These are phyloP conservation scores for Penicillium macrosclerotiorum DNA, from an alignment of 495 filamentous ascomycete species.

Conservation along the genomic window DNA sequence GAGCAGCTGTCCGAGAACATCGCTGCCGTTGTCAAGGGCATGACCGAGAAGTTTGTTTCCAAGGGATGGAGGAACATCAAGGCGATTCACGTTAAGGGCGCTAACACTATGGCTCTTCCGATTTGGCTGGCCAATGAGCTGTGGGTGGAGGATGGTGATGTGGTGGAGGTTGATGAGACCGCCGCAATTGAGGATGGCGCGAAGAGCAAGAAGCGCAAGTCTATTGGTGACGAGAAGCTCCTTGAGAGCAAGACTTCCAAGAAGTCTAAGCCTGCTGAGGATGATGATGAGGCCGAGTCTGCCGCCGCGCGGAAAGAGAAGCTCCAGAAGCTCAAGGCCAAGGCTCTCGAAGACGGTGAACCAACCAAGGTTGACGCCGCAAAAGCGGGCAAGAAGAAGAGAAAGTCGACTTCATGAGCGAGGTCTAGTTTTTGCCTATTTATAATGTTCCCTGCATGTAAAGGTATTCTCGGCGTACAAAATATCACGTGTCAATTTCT, in stretches of 20 bases:
- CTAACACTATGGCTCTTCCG: conserved; percentile 79
- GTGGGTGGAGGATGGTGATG: conserved; percentile 79
- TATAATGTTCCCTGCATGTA: conserved; percentile 35
- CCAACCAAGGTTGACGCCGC: conserved; percentile 20
- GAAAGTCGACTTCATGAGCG: conserved; percentile 42
- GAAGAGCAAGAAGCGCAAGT: conserved; percentile 68
- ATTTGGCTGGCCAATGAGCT: conserved; percentile 90
- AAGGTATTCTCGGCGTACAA: conserved; percentile 39
- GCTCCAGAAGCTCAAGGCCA: conserved; percentile 52
- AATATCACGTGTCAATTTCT: conserved; percentile 34
- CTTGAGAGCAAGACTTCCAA: conserved; percentile 58
- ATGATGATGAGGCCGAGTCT: conserved; percentile 49
- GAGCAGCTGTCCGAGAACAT: conserved; percentile 80
- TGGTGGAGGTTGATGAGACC: conserved; percentile 58
- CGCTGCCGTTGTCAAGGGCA: conserved; percentile 60
- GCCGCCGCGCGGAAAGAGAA: conserved; percentile 58
- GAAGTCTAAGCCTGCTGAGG: conserved; percentile 42
- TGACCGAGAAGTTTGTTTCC: conserved; percentile 75
- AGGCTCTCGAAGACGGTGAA: conserved; percentile 43
- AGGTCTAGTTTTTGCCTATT: conserved; percentile 18
- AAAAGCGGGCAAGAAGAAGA: conserved; percentile 44
- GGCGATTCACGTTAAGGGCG: conserved; percentile 83
- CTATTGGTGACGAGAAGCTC: conserved; percentile 53
- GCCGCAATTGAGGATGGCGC: conserved; percentile 46
- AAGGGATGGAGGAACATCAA: conserved; percentile 83